These are phyloP conservation scores for Tilletia walkeri DNA, from an alignment of 1,284 basidiomycete species.

Conservation along the genomic window DNA sequence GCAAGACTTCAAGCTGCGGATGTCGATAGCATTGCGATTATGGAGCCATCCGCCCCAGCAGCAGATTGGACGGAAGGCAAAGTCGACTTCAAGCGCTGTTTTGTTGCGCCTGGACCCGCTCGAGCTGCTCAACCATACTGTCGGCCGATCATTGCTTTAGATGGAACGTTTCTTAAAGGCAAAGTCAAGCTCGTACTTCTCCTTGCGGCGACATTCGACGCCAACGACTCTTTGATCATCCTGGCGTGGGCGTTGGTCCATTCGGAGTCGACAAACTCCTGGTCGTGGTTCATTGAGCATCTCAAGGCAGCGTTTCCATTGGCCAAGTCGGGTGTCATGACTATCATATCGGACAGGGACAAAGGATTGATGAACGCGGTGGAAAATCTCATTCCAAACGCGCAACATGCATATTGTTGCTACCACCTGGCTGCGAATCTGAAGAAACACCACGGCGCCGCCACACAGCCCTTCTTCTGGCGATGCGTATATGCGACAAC, in stretches of 20 bases:
- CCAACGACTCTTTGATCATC: not conserved
- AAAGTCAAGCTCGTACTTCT: not conserved
- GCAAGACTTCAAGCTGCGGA: not conserved
- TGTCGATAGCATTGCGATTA: not conserved
- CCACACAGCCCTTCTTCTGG: not conserved
- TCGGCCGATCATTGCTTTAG: not conserved
- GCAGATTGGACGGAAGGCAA: too few relatives aligned
- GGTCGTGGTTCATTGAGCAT: constrained; percentile 5
- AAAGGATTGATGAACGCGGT: not conserved
- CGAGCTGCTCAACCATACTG: not conserved
- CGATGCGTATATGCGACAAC: not conserved
- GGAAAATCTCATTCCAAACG: not conserved
- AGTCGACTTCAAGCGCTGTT: not conserved
- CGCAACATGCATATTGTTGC: not conserved
- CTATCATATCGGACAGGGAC: not conserved
- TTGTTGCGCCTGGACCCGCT: not conserved
- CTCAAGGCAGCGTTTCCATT: not conserved
- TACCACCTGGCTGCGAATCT: constrained; percentile 2
- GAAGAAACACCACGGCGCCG: not conserved
- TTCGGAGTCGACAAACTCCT: not conserved
- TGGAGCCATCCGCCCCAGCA: not conserved
- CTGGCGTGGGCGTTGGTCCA: constrained; percentile 1
- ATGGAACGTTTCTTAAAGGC: constrained; percentile 2
- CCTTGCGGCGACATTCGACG: not conserved
- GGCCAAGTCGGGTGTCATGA: not conserved